Conservation (phyloP, 2,329 filamentous ascomycete genomes). For the Talaromyces rugulosus region DNA sequence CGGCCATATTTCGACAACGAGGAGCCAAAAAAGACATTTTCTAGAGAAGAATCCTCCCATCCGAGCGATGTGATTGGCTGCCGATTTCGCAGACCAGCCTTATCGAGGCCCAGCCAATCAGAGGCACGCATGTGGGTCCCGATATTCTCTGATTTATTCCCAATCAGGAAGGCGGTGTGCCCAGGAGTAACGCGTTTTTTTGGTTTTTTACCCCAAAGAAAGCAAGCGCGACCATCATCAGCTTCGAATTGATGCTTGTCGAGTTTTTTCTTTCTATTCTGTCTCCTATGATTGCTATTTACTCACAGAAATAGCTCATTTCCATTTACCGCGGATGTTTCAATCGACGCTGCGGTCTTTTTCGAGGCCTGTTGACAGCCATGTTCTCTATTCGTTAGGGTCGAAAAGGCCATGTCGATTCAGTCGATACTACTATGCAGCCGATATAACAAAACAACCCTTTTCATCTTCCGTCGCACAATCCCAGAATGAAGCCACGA, state of each 20-base stretch:
- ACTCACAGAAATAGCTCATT: not conserved
- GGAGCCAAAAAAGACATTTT: not conserved
- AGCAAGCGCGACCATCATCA: not conserved
- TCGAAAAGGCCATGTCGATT: constrained; percentile 19
- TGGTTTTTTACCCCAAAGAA: not conserved
- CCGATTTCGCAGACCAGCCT: not conserved
- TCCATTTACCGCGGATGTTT: constrained; percentile 29
- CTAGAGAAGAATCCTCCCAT: not conserved
- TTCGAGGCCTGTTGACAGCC: constrained; percentile 28
- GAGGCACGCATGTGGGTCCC: not conserved
- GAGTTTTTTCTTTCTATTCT: not conserved
- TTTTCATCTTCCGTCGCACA: not conserved
- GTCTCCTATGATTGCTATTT: not conserved
- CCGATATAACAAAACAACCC: not conserved
- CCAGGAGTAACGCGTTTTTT: constrained; percentile 11
- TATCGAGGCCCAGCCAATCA: not conserved
- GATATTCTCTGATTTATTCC: not conserved
- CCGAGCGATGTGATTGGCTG: not conserved
- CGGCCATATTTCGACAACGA: not conserved
- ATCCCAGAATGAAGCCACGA: not conserved
- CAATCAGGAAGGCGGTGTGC: constrained; percentile 9
- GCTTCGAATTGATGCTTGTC: not conserved
- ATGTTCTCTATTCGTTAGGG: constrained; percentile 33
- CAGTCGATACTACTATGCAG: constrained; percentile 25
- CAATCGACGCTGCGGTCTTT: constrained; percentile 33